Conservation (phyloP, 1,139 yeast genomes). For the Lodderomyces orthopsilosis region DNA sequence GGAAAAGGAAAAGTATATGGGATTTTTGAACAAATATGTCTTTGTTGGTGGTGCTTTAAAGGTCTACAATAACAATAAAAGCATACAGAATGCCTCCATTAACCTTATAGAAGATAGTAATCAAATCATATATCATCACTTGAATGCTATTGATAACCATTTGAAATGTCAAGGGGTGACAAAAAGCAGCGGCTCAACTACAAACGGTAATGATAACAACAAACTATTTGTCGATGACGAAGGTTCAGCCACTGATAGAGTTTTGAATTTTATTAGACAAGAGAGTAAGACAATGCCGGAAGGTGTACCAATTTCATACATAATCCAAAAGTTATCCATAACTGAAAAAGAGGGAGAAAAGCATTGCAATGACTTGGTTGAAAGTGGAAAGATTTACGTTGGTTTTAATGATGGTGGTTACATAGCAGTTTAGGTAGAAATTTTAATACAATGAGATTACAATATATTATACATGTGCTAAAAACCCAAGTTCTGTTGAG, state of each 20-base stretch:
- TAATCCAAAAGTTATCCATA: constrained; percentile 55
- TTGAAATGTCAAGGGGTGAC: constrained; percentile 47
- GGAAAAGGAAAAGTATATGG: constrained; percentile 32
- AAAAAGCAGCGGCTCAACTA: constrained; percentile 2
- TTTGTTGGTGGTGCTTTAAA: constrained; percentile 70
- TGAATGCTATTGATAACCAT: constrained; percentile 68
- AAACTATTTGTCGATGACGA: constrained; percentile 43
- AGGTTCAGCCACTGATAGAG: constrained; percentile 36
- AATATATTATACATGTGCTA: no score
- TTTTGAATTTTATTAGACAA: constrained; percentile 49
- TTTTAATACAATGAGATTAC: background rate
- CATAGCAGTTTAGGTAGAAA: constrained; percentile 40
- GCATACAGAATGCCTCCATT: constrained; percentile 63
- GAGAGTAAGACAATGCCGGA: constrained; percentile 61
- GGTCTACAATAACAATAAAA: constrained; percentile 65
- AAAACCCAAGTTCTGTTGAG: background rate
- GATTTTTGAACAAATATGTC: constrained; percentile 49
- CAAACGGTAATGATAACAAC: background rate
- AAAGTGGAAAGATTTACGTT: constrained; percentile 62
- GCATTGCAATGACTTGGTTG: constrained; percentile 53
- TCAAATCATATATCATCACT: constrained; percentile 71
- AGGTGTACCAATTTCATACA: constrained; percentile 66
- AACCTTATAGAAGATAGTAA: constrained; percentile 65
- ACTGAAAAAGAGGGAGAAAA: constrained; percentile 46
- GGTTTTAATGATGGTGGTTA: constrained; percentile 66